Conservation (phyloP, 2,329 filamentous ascomycete genomes). For the Cladobotryum mycophilum region DNA sequence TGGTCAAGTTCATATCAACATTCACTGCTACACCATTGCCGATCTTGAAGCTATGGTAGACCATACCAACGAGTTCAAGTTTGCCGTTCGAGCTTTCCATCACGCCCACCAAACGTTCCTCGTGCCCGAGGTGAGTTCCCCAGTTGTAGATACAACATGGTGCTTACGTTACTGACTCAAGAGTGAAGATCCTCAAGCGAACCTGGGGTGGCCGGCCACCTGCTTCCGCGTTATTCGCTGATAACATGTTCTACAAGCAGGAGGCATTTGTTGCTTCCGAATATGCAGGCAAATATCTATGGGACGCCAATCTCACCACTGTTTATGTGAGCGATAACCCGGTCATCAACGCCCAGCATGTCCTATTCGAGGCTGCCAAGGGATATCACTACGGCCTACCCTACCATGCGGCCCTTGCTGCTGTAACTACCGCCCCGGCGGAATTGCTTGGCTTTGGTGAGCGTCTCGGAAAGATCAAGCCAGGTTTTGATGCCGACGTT, state of each 20-base stretch:
- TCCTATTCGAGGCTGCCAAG: slow-evolving; percentile 59
- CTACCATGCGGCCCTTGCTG: slow-evolving; percentile 52
- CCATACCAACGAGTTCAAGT: slow-evolving; percentile 66
- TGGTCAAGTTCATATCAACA: slow-evolving; percentile 63
- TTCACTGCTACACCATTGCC: slow-evolving; percentile 64
- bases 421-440: slow-evolving; percentile 54
- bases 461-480: slow-evolving; percentile 54
- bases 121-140: slow-evolving; percentile 50
- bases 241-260: slow-evolving; percentile 67
- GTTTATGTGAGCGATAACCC: slow-evolving; percentile 68
- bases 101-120: slow-evolving; percentile 63
- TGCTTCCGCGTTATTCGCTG: slow-evolving; percentile 60
- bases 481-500: slow-evolving; percentile 55
- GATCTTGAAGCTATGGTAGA: slow-evolving; percentile 65
- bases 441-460: slow-evolving; percentile 51
- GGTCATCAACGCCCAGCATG: slow-evolving; percentile 62
- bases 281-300: slow-evolving; percentile 59
- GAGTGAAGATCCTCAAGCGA: slow-evolving; percentile 45
- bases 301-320: slow-evolving; percentile 57
- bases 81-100: slow-evolving; percentile 60
- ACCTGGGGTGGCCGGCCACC: slow-evolving; percentile 48
- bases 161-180: not conserved
- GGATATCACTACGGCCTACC: slow-evolving; percentile 54
- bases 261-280: slow-evolving; percentile 61
- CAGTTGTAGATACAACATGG: not conserved